Evolutionary conservation across 768 basidiomycete species (phyloP).

Genomic region (Hypholoma fasciculare): DNA sequence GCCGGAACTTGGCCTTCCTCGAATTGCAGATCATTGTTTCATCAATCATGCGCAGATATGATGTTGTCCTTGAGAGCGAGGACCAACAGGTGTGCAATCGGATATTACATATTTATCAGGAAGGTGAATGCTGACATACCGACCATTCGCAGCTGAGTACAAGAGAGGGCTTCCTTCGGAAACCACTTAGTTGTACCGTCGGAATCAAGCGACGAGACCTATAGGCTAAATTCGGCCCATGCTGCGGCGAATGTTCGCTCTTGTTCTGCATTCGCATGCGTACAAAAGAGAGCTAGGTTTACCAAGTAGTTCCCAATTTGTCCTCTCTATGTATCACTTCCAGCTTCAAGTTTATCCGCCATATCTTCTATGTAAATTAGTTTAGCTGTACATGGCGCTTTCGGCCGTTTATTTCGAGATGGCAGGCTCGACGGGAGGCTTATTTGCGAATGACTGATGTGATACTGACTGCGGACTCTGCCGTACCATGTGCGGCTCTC

Average conservation of each 20-base stretch:
- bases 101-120: neutral
- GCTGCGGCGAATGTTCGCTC: neutral
- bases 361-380: too few species aligned
- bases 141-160: constrained; percentile 55
- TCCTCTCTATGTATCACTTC: too few species aligned
- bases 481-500: too few species aligned
- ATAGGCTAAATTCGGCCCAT: neutral
- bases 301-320: too few species aligned
- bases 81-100: constrained; percentile 48
- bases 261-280: neutral
- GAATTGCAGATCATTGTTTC: constrained; percentile 80
- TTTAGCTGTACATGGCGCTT: too few species aligned
- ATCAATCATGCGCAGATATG: constrained; percentile 76
- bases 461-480: too few species aligned
- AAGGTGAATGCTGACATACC: neutral
- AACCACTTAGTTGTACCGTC: constrained; percentile 72
- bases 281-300: too few species aligned
- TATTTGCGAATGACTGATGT: too few species aligned
- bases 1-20: constrained; percentile 77
- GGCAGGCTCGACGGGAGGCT: too few species aligned
- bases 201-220: constrained; percentile 67
- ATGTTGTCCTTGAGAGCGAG: constrained; percentile 66
- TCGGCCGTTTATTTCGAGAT: too few species aligned
- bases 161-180: constrained; percentile 85
- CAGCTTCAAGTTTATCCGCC: too few species aligned